A percentile compares a stretch with the other conserved stretches of the same genome.
These are phyloP conservation scores for Botrytis aclada DNA, from an alignment of 2,329 filamentous ascomycete species.

Conservation along the genomic window DNA sequence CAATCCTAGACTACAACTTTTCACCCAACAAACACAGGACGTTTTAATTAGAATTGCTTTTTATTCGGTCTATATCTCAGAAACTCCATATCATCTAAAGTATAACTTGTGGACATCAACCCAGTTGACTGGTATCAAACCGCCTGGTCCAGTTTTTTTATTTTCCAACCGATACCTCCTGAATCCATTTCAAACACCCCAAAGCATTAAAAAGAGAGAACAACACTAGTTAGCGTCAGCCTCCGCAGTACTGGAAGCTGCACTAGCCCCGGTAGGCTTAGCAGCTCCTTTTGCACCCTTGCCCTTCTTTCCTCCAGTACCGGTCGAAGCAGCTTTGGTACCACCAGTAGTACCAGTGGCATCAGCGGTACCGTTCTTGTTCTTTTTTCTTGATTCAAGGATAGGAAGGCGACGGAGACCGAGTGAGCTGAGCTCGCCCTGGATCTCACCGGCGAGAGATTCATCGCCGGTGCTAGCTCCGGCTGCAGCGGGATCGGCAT, in stretches of 20 bases:
- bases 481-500: not conserved
- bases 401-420: conserved; percentile 24
- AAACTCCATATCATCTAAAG: not conserved
- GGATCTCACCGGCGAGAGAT: not conserved
- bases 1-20: not conserved
- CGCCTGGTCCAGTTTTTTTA: too few relatives aligned
- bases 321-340: not conserved
- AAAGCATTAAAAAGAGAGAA: not conserved
- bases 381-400: conserved; percentile 25
- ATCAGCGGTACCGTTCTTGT: conserved; percentile 25
- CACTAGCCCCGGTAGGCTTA: not conserved
- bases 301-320: not conserved
- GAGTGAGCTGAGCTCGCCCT: conserved; percentile 19
- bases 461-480: conserved; percentile 9
- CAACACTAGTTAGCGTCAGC: not conserved
- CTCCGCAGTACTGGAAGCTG: not conserved
- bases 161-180: not conserved
- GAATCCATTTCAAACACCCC: not conserved
- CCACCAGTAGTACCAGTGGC: not conserved
- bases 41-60: not conserved
- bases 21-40: not conserved
- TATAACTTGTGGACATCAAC: not conserved
- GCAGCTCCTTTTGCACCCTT: not conserved
- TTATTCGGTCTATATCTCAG: not conserved
- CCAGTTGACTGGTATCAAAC: not conserved